phyloP scores from a whole-genome alignment of 805 yeast genomes.

The Saccharomycopsis selenospora region DNA sequence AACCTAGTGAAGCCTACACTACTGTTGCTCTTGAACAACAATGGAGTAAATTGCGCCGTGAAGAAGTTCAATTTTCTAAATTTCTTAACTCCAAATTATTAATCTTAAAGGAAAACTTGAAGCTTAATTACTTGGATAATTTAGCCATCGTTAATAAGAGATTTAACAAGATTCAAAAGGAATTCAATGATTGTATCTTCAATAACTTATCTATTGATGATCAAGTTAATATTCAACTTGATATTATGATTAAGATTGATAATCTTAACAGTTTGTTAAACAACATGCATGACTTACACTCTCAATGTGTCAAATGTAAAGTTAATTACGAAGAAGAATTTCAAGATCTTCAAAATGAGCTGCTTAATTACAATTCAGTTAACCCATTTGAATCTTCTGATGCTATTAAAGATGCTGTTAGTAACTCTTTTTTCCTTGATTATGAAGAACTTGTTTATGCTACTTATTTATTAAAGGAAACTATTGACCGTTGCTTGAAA shows the following conservation, averaged over 20 bases:
- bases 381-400: constrained; percentile 5
- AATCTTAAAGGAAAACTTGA: constrained; percentile 8
- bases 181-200: background rate
- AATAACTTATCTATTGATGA: background rate
- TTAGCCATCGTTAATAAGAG: constrained; percentile 10
- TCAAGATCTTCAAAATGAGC: background rate
- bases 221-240: background rate
- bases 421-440: constrained; percentile 2
- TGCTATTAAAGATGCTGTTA: background rate
- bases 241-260: background rate
- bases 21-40: constrained; percentile 3
- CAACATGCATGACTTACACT: constrained; percentile 8
- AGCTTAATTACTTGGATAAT: constrained; percentile 13
- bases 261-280: constrained; percentile 1
- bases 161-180: background rate
- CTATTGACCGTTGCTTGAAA: background rate
- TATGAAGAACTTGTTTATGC: constrained; percentile 12
- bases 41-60: constrained; percentile 8
- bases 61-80: constrained; percentile 8
- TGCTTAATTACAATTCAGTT: constrained; percentile 3
- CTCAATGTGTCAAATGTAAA: constrained; percentile 6
- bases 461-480: constrained; percentile 4
- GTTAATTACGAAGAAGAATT: background rate
- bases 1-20: background rate
- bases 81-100: constrained; percentile 5